Percentiles rank a stretch among this genome's conserved stretches.
phyloP scores from a whole-genome alignment of 305 asterid genomes.

The Fraxinus velutina region DNA sequence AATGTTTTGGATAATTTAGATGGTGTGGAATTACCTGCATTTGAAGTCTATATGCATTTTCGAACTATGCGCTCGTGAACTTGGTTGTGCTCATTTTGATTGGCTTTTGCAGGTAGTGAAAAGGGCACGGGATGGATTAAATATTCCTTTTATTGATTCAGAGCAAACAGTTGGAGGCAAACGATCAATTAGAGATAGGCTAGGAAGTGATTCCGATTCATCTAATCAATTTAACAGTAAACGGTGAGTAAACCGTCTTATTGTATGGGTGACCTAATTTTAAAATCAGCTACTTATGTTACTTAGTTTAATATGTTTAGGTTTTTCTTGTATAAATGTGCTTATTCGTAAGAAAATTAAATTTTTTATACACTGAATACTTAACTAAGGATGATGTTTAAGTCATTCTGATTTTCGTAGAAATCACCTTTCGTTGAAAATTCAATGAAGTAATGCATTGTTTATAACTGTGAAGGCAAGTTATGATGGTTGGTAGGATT shows the following conservation, averaged over 20 bases:
- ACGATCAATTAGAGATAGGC: slow-evolving; percentile 74
- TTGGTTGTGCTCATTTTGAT: not conserved
- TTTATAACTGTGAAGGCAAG: not conserved
- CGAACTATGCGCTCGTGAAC: not conserved
- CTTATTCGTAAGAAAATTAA: not conserved
- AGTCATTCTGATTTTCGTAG: slow-evolving; percentile 1
- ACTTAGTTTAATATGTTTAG: not conserved
- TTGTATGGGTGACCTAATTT: not conserved
- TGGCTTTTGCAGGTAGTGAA: slow-evolving; percentile 62
- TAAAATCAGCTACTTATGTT: not conserved
- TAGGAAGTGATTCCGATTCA: slow-evolving; percentile 41
- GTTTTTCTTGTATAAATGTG: not conserved
- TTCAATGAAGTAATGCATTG: not conserved
- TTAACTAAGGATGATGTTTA: slow-evolving; percentile 11
- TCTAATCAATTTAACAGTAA: too few relatives aligned
- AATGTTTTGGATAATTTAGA: not conserved
- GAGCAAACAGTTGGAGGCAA: slow-evolving; percentile 53
- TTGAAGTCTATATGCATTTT: slow-evolving; percentile 3
- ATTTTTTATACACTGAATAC: not conserved
- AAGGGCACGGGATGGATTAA: slow-evolving; percentile 43
- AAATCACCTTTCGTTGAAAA: not conserved
- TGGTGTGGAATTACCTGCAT: slow-evolving; percentile 12
- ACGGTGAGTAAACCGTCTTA: too few relatives aligned
- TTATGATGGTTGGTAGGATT: not conserved
- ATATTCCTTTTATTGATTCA: slow-evolving; percentile 30